Evolutionary conservation across 371 early-diverging fungal genomes (phyloP), one percentile per base, ranked within the genome.

Genomic region (Amoeboaphelidium protococcarum): DNA sequence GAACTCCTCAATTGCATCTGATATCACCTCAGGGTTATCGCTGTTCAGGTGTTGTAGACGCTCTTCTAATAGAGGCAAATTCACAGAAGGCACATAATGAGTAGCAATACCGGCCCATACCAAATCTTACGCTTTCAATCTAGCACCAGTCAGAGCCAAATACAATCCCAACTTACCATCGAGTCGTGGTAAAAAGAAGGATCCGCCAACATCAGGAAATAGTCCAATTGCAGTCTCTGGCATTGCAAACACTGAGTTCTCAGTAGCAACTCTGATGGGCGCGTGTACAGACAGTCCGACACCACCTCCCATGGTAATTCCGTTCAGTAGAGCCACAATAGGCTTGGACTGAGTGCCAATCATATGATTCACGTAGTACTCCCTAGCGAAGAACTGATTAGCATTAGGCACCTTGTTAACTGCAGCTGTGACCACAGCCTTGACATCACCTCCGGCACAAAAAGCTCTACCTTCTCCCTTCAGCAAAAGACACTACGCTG

Each of bases 401-500:
- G 83, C 78, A 31, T 50, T 23, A 10, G 16, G 43, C 13, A 44
- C 13, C 13, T 26, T 26, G 13, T 40, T 13, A 51, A 55, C n/a
- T 52, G 24, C 19, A 53, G 23, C 42, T n/a, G 6, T 4, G 16
- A 26, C 48, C 52, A 55, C 64, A 76, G 72, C 57, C 56, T 81
- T 82, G 3, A 96, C 87, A 58, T 96, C 96, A 26, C 94, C 96
- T 25, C 96, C 95, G 23, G 95, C 87, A 60, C 94, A 96, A 58
- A 91, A 91, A 1, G 82, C 91, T 49, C 68, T 68, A 23, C 47
- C 48, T 26, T 68, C 69, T 49, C 77, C 80, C 45, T 82, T 55
- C 37, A 46, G 40, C n/a, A 16, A 40, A 16, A 16, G 16, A 16
- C 40, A 16, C 40, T 16, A 16, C 40, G 16, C 40, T 40, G 40